Evolutionary conservation across 2,329 filamentous ascomycete species (phyloP), one percentile per base, ranked within the genome.

Genomic region (Fusarium lyarnte): DNA sequence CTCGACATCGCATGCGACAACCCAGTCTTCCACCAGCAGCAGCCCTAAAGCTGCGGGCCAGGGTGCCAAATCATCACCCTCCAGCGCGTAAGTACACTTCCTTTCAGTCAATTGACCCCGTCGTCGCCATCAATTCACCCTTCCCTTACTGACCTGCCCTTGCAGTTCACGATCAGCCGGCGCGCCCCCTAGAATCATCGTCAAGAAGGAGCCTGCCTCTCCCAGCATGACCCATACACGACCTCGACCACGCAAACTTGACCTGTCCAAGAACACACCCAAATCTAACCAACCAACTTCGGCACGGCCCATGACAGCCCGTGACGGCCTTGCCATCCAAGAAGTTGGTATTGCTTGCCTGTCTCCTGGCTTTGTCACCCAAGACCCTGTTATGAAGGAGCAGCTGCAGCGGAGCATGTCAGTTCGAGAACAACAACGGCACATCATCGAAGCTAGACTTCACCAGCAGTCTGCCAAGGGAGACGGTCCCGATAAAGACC

Each of bases 321-420:
- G 94, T 75, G 94, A 97, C 49, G 89, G 91, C 27, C 84, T 96
- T 41, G 93, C 88, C 45, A 95, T 98, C 79, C 94, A 97, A 77
- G 94, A 98, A 82, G 93, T 98, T 31, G 96, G 96, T 64, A 87
- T 98, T 63, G 95, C 95, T 45, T 99, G 96, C 78, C 86, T 99
- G 61, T 98, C 96, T 5, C 96, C 96, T 0, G 96, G 96, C 59
- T 98, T 99, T 78, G 91, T 97, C 74, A 98, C 96, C 21, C 93
- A 98, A 77, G 94, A 99, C 82, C 95, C 96, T n/a, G 89, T 93
- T 25, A 97, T 98, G 94, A 92, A 96, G 79, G 94, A 97, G 82
- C 95, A 98, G 82, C 85, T 99, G 58, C 94, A 98, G 83, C 91
- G 95, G 75, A 98, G 96, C 82, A 90, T 98, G 82, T 94, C 93